Percentiles rank a stretch among this genome's conserved stretches.
These are phyloP conservation scores for Iris macrosiphon DNA, from an alignment of 106 monocot species.

Conservation along the genomic window DNA sequence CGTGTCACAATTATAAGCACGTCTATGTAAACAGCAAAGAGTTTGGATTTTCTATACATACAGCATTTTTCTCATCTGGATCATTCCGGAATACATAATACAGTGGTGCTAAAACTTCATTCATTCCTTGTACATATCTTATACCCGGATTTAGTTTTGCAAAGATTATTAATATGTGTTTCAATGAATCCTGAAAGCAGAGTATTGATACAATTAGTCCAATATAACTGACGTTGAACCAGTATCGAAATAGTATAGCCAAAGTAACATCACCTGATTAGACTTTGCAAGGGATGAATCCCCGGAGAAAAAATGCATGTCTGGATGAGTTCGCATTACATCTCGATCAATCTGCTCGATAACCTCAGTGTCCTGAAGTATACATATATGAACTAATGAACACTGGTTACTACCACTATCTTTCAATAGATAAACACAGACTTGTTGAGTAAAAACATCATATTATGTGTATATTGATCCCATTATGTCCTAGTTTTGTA, in stretches of 20 bases:
- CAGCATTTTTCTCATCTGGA: conserved; percentile 64
- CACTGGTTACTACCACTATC: too few relatives aligned
- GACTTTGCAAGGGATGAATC: conserved; percentile 73
- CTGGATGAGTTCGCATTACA: conserved; percentile 87
- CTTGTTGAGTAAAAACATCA: too few relatives aligned
- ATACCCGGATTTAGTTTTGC: conserved; percentile 83
- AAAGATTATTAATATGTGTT: conserved; percentile 57
- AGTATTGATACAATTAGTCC: conserved; percentile 1
- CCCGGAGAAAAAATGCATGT: conserved; percentile 85
- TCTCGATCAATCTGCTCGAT: conserved; percentile 95
- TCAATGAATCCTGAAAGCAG: conserved; percentile 49
- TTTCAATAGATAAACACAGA: too few relatives aligned
- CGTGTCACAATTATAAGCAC: too few relatives aligned
- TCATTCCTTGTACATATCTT: conserved; percentile 90
- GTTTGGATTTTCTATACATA: too few relatives aligned
- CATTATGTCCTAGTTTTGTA: too few relatives aligned
- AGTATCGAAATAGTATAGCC: neutral
- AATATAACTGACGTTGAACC: neutral
- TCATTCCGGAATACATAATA: conserved; percentile 74
- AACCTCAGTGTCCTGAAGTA: conserved; percentile 62
- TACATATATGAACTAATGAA: too few relatives aligned
- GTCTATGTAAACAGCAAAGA: too few relatives aligned
- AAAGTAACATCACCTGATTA: conserved; percentile 52
- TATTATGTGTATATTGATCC: too few relatives aligned
- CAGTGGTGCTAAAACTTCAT: conserved; percentile 76